phyloP scores from a whole-genome alignment of 176 grass and related monocot species.

The Oryza nivara region DNA sequence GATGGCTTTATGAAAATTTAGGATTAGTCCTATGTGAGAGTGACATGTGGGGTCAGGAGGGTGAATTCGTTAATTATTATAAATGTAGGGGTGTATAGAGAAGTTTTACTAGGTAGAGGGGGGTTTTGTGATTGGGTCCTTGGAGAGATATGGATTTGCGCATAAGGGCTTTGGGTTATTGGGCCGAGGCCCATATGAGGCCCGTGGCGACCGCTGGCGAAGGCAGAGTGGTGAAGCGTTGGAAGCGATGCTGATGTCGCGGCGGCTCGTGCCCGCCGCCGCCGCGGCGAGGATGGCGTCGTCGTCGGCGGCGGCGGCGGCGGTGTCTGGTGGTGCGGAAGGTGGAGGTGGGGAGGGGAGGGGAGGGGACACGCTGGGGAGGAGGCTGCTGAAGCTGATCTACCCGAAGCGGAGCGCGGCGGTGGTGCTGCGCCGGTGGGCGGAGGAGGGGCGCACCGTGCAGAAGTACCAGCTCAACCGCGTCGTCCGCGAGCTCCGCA shows the following conservation, averaged over 20 bases:
- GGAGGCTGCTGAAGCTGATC: slow-evolving; percentile 64
- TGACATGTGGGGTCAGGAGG: too few relatives aligned
- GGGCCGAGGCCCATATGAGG: neutral
- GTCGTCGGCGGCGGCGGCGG: neutral
- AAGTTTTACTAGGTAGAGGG: too few relatives aligned
- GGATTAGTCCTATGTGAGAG: too few relatives aligned
- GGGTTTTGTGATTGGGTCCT: neutral
- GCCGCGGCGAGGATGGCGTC: slow-evolving; percentile 36
- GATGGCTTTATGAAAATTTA: too few relatives aligned
- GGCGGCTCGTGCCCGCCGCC: slow-evolving; percentile 37
- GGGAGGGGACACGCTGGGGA: slow-evolving; percentile 52
- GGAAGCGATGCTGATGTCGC: slow-evolving; percentile 40
- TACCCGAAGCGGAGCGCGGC: slow-evolving; percentile 74
- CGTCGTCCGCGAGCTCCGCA: slow-evolving; percentile 82
- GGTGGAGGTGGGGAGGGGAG: neutral
- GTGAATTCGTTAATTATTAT: too few relatives aligned
- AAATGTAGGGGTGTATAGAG: too few relatives aligned
- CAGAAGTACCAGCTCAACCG: slow-evolving; percentile 94
- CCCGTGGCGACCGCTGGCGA: too few relatives aligned
- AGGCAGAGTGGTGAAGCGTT: neutral
- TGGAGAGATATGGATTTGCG: neutral
- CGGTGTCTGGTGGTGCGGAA: neutral
- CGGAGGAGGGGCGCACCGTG: slow-evolving; percentile 63
- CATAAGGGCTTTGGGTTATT: neutral
- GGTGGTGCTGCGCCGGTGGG: slow-evolving; percentile 71